Conservation (phyloP, 306 rosid genomes). For the Vicia sativa region DNA sequence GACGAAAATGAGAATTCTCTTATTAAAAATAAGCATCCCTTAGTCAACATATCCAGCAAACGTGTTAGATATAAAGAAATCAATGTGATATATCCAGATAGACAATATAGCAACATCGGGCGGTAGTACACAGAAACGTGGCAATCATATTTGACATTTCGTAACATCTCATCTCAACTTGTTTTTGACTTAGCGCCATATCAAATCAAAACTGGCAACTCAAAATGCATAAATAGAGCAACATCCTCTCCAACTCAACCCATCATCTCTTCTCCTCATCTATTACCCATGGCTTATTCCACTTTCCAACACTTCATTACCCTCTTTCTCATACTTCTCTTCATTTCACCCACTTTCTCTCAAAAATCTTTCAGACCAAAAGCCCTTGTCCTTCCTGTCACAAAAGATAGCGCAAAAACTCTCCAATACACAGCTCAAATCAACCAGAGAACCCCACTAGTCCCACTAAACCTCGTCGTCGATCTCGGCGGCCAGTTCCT, state of each 20-base stretch:
- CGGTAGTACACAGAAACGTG: not conserved
- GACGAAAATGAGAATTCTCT: too few species aligned
- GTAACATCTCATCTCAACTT: not conserved
- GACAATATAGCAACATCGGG: not conserved
- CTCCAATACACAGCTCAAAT: constrained; percentile 55
- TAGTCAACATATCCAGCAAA: too few species aligned
- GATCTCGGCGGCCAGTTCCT: constrained; percentile 64
- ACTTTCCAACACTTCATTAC: constrained; percentile 19
- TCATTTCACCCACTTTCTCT: constrained; percentile 36
- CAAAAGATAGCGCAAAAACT: constrained; percentile 47
- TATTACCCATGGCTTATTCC: not conserved
- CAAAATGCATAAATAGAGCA: not conserved
- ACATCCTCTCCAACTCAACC: not conserved
- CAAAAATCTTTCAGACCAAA: constrained; percentile 57
- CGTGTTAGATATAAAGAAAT: not conserved
- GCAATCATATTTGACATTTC: not conserved
- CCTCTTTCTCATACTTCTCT: constrained; percentile 19
- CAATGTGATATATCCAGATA: not conserved
- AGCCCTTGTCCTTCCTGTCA: constrained; percentile 46
- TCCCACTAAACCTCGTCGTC: constrained; percentile 48
- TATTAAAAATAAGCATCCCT: too few species aligned
- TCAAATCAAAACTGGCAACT: not conserved
- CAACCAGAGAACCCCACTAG: constrained; percentile 55
- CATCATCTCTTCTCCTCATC: not conserved
- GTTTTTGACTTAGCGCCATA: not conserved